A percentile compares a stretch with the other conserved stretches of the same genome.
Evolutionary conservation across 306 rosid species (phyloP).

Genomic region (Lagenaria siceraria): DNA sequence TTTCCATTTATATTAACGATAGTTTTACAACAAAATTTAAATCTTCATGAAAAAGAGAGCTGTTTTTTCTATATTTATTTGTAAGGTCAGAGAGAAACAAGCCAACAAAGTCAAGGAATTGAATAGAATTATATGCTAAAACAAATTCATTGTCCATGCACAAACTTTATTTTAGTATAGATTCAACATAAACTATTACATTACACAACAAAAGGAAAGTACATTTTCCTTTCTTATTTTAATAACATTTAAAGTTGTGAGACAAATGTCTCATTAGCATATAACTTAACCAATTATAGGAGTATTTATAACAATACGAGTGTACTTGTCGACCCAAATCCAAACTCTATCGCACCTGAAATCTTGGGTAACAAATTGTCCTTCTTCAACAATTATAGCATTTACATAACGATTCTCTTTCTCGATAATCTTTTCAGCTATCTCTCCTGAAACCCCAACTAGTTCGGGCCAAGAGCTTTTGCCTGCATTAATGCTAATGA

Average conservation of each 20-base stretch:
- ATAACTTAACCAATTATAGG: not conserved
- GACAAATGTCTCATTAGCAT: not conserved
- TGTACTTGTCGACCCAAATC: not conserved
- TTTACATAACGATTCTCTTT: not conserved
- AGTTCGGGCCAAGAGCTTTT: not conserved
- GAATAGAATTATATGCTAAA: too few relatives aligned
- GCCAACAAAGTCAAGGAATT: not conserved
- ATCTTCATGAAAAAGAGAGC: not conserved
- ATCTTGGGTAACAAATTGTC: not conserved
- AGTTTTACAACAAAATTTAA: not conserved
- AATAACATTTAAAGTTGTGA: not conserved
- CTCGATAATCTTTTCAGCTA: not conserved
- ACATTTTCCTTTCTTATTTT: not conserved
- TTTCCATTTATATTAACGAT: too few relatives aligned
- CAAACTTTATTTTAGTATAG: too few relatives aligned
- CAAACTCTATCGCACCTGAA: not conserved
- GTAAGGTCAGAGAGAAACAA: rapidly evolving
- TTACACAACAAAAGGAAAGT: not conserved
- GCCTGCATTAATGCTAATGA: not conserved
- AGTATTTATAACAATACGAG: not conserved
- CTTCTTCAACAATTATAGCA: not conserved
- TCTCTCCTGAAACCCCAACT: not conserved
- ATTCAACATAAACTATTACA: not conserved
- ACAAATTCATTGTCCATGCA: too few relatives aligned
- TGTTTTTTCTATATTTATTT: too few relatives aligned